Evolutionary conservation across 805 yeast species (phyloP).

Genomic region (Maudiozyma barnettii): DNA sequence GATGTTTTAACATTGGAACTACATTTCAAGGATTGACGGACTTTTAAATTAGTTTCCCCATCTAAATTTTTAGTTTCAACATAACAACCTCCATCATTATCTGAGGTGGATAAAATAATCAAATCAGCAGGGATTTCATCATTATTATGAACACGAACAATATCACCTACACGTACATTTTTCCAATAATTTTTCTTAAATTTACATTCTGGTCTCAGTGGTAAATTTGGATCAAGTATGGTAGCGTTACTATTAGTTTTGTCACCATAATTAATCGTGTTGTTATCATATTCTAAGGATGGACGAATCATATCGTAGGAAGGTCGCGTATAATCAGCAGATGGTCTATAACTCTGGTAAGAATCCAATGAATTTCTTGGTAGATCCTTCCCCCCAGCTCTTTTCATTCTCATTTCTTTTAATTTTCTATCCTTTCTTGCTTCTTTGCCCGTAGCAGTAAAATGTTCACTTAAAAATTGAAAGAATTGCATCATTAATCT

Average conservation of each 20-base stretch:
- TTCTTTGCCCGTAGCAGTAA: conserved; percentile 30
- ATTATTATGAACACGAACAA: conserved; percentile 58
- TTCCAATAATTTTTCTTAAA: conserved; percentile 46
- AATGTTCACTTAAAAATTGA: conserved; percentile 18
- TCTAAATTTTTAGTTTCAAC: conserved; percentile 77
- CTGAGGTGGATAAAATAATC: conserved; percentile 55
- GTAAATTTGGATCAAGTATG: conserved; percentile 48
- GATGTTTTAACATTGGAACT: conserved; percentile 42
- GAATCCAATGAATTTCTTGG: conserved; percentile 35
- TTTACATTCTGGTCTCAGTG: conserved; percentile 28
- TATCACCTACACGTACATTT: conserved; percentile 62
- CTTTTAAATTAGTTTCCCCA: conserved; percentile 73
- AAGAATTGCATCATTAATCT: conserved; percentile 22
- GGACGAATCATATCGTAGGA: conserved; percentile 32
- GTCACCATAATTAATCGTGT: not conserved
- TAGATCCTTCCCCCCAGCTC: conserved; percentile 10
- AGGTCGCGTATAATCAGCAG: conserved; percentile 22
- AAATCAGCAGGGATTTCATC: conserved; percentile 78
- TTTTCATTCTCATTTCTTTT: conserved; percentile 5
- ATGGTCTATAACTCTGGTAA: conserved; percentile 21
- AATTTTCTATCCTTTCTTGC: conserved; percentile 15
- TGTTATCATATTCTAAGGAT: conserved; percentile 3
- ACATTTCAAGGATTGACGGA: conserved; percentile 62
- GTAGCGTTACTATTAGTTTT: conserved; percentile 49
- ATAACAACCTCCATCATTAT: conserved; percentile 59